Conservation (phyloP, 768 basidiomycete species). For the Naganishia onofrii region DNA sequence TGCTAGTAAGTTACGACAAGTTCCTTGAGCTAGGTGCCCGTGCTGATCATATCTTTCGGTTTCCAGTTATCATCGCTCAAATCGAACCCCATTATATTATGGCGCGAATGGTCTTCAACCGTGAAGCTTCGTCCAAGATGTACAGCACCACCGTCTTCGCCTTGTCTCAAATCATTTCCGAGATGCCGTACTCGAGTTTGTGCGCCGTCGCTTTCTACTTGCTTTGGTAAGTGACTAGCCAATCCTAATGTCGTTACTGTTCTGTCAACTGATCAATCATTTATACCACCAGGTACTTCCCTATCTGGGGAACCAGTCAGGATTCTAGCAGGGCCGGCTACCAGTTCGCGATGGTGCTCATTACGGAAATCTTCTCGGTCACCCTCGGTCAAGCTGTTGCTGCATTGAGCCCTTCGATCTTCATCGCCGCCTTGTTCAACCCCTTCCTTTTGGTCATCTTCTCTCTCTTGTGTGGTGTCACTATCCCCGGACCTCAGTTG, state of each 20-base stretch:
- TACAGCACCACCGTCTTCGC: constrained; percentile 84
- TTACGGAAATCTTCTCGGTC: constrained; percentile 71
- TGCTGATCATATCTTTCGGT: constrained; percentile 55
- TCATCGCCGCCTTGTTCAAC: constrained; percentile 75
- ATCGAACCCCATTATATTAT: constrained; percentile 79
- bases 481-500: constrained; percentile 61
- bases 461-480: constrained; percentile 75
- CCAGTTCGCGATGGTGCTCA: constrained; percentile 67
- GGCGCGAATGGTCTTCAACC: constrained; percentile 58
- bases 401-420: constrained; percentile 71
- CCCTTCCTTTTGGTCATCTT: constrained; percentile 67
- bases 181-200: constrained; percentile 68
- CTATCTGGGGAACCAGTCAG: constrained; percentile 20
- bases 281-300: constrained; percentile 14
- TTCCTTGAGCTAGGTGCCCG: neutral
- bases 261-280: neutral
- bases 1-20: constrained; percentile 50
- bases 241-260: constrained; percentile 66
- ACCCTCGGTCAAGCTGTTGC: constrained; percentile 66
- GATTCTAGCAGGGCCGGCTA: constrained; percentile 55
- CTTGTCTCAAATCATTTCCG: constrained; percentile 73
- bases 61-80: constrained; percentile 74
- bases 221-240: constrained; percentile 62
- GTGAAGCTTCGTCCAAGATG: constrained; percentile 76
- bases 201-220: constrained; percentile 77